These are phyloP conservation scores for Lactarius akahatsu DNA, from an alignment of 768 basidiomycete genomes.

Conservation along the genomic window DNA sequence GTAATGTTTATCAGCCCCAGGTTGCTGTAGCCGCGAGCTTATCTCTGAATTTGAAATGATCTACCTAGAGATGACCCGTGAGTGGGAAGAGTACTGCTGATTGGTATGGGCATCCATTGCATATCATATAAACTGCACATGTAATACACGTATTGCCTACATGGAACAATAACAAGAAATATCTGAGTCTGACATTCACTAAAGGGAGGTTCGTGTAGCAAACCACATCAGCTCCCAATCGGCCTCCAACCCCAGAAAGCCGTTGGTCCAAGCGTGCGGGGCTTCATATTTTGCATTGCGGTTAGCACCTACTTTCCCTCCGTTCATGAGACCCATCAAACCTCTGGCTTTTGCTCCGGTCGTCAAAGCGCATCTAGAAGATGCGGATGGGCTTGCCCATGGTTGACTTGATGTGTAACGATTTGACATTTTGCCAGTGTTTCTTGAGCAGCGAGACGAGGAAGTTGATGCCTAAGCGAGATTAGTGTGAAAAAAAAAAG, in stretches of 20 bases:
- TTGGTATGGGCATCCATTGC: background rate
- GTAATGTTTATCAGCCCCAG: too few relatives aligned
- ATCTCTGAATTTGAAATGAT: too few relatives aligned
- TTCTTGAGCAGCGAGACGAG: conserved; percentile 98
- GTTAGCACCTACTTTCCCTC: conserved; percentile 31
- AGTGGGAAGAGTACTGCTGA: background rate
- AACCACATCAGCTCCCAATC: conserved; percentile 87
- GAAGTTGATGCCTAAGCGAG: conserved; percentile 89
- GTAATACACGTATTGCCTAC: background rate
- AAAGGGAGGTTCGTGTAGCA: conserved; percentile 27
- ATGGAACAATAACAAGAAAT: conserved; percentile 6
- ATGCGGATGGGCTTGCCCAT: conserved; percentile 99
- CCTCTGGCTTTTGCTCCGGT: conserved; percentile 25
- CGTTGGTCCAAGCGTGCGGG: conserved; percentile 99
- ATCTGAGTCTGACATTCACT: background rate
- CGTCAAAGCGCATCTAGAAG: conserved; percentile 56
- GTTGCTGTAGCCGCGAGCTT: too few relatives aligned
- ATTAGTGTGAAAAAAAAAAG: background rate
- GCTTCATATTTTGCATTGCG: conserved; percentile 92
- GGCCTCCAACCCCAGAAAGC: conserved; percentile 60
- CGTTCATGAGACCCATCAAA: conserved; percentile 30
- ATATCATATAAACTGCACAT: background rate
- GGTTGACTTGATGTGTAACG: conserved; percentile 96
- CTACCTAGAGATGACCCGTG: too few relatives aligned
- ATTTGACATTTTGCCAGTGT: conserved; percentile 99